Base-by-base conservation (phyloP, 306 rosid species). In the Fragaria vesca region DNA sequence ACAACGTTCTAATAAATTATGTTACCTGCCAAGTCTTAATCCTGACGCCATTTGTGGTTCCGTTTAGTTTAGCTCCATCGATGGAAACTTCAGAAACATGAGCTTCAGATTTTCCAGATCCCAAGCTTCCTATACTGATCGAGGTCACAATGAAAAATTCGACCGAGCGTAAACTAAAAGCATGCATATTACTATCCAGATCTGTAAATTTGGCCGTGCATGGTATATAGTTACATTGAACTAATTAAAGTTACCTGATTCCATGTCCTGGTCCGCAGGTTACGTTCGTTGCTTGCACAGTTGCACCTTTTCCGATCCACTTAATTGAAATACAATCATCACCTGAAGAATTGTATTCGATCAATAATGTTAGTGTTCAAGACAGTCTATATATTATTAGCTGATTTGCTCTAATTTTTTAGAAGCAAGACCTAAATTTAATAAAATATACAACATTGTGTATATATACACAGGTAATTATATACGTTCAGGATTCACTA, bases 211-310 rank as follows among this genome's bases (percentile, higher is more conserved):
- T 4, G 7, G 36, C 36, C 36, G 30, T 60, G 36, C 16, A 61
- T 10, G 28, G 28, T 58, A 48, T 48, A 48, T 48, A 50, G 0
- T 1, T 6, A 60, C 1, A 28, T 28, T 21, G 63, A 57, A 26
- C 38, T 24, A 11, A 57, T 58, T 21, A 21, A 21, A 9, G 34
- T 21, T 58, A 91, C 91, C 93, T 89, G 79, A 91, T 89, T 42
- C 96, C 93, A 82, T 91, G 93, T 4, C 97, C 93, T 0, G 97
- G 87, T 80, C 97, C 97, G 15, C 94, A 86, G 16, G 86, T 86
- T 67, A 89, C 83, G 58, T 85, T 46, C 2, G 69, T 72, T 42
- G 89, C 91, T 83, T 67, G 68, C 47, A 91, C 82, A 28, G 28
- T 28, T 28, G 28, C 30, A 28, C 30, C 4, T 81, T 81, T 36